phyloP scores from a whole-genome alignment of 169 alveolate genomes.

The Eimeria praecox region DNA sequence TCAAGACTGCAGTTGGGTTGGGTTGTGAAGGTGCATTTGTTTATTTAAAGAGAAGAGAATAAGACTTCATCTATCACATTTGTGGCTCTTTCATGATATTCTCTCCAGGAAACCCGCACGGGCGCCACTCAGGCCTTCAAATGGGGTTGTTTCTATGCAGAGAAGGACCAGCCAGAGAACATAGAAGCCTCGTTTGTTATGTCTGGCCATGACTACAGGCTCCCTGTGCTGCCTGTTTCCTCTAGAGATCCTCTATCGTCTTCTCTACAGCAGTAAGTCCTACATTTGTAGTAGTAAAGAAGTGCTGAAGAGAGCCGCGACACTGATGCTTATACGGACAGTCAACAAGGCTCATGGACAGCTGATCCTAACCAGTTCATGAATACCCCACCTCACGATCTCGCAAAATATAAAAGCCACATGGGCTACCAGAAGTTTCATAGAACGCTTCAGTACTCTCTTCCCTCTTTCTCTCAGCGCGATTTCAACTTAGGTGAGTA shows the following conservation, averaged over 20 bases:
- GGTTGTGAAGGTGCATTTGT: constrained; percentile 47
- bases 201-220: constrained; percentile 38
- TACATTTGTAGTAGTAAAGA: too few relatives aligned
- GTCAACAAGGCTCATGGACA: constrained; percentile 48
- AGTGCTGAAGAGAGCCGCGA: not conserved
- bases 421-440: constrained; percentile 73
- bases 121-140: not conserved
- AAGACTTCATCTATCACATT: not conserved
- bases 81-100: not conserved
- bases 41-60: not conserved
- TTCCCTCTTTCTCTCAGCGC: constrained; percentile 54
- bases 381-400: constrained; percentile 69
- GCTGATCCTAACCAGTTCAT: constrained; percentile 55
- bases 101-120: constrained; percentile 22
- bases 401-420: constrained; percentile 74
- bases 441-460: constrained; percentile 42
- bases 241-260: not conserved
- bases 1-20: constrained; percentile 69
- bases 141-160: constrained; percentile 83
- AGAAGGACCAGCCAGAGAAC: constrained; percentile 22
- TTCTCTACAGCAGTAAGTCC: not conserved
- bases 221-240: constrained; percentile 32
- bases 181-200: not conserved
- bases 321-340: not conserved
- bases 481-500: not conserved